These are phyloP conservation scores for Malania oleifera DNA, from an alignment of 164 flowering plant species.

Conservation along the genomic window DNA sequence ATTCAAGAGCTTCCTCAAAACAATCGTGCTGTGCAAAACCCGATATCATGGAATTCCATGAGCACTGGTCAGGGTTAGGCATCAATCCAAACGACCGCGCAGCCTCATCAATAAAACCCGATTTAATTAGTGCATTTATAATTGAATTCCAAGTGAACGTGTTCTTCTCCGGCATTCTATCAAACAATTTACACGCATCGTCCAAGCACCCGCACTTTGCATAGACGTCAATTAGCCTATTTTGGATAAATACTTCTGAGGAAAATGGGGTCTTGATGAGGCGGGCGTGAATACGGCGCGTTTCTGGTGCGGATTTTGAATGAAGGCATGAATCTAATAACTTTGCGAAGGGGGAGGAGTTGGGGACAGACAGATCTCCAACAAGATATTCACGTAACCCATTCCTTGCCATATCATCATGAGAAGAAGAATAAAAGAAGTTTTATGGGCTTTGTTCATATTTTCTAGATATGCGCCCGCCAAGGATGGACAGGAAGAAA, in stretches of 20 bases:
- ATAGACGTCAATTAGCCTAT: constrained; percentile 52
- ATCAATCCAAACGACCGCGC: constrained; percentile 30
- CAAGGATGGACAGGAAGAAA: too few species aligned
- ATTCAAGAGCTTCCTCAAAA: constrained; percentile 40
- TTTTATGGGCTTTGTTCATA: too few species aligned
- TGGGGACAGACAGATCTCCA: constrained; percentile 20
- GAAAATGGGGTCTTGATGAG: constrained; percentile 40
- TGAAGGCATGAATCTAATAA: constrained; percentile 37
- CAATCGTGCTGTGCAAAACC: constrained; percentile 49
- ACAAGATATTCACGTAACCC: too few species aligned
- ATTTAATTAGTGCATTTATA: constrained; percentile 23
- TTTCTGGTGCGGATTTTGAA: constrained; percentile 25
- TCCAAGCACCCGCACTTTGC: constrained; percentile 40
- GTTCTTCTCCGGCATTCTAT: constrained; percentile 44
- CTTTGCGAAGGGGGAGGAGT: constrained; percentile 43
- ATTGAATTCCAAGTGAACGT: constrained; percentile 49
- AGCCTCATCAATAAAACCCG: constrained; percentile 46
- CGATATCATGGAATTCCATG: constrained; percentile 63
- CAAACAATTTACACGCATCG: constrained; percentile 50
- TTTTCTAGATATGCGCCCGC: too few species aligned
- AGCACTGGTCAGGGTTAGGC: constrained; percentile 59
- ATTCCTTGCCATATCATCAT: too few species aligned
- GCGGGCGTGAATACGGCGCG: constrained; percentile 35
- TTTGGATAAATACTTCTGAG: constrained; percentile 45
- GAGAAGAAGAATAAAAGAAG: too few species aligned